Conservation (phyloP, 78 protist species). For the Tieghemostelium lacteum region DNA sequence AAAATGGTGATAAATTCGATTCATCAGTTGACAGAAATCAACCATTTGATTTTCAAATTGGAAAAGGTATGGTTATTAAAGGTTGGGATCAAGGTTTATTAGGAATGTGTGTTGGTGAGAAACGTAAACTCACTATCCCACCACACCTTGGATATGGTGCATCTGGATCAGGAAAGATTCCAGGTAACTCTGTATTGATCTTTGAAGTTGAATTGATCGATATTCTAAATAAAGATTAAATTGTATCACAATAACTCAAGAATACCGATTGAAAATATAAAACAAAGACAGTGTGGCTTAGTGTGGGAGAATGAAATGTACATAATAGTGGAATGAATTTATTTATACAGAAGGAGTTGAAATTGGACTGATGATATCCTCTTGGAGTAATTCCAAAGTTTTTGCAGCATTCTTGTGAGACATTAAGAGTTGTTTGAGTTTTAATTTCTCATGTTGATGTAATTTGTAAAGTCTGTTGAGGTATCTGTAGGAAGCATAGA, state of each 20-base stretch:
- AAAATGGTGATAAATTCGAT: slow-evolving; percentile 58
- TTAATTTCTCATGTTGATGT: background rate
- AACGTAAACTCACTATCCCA: slow-evolving; percentile 83
- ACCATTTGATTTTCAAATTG: slow-evolving; percentile 85
- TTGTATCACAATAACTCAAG: too few species aligned
- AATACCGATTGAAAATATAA: too few species aligned
- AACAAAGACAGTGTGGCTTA: too few species aligned
- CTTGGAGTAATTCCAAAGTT: too few species aligned
- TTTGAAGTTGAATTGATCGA: slow-evolving; percentile 80
- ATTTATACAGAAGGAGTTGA: too few species aligned
- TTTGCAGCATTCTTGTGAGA: too few species aligned
- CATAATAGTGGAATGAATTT: too few species aligned
- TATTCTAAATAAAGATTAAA: slow-evolving; percentile 26
- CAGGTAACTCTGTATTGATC: slow-evolving; percentile 65
- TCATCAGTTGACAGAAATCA: slow-evolving; percentile 49
- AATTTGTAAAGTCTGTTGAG: background rate
- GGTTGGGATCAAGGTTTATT: slow-evolving; percentile 90
- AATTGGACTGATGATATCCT: too few species aligned
- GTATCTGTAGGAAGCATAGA: slow-evolving; percentile 7
- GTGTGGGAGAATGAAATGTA: too few species aligned
- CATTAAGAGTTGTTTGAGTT: background rate
- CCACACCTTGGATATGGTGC: slow-evolving; percentile 84
- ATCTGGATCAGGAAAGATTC: slow-evolving; percentile 80
- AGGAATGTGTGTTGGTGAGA: slow-evolving; percentile 87
- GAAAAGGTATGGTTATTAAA: slow-evolving; percentile 78